These are phyloP conservation scores for Juglanconis oblonga DNA, from an alignment of 2,329 filamentous ascomycete genomes.

Conservation along the genomic window DNA sequence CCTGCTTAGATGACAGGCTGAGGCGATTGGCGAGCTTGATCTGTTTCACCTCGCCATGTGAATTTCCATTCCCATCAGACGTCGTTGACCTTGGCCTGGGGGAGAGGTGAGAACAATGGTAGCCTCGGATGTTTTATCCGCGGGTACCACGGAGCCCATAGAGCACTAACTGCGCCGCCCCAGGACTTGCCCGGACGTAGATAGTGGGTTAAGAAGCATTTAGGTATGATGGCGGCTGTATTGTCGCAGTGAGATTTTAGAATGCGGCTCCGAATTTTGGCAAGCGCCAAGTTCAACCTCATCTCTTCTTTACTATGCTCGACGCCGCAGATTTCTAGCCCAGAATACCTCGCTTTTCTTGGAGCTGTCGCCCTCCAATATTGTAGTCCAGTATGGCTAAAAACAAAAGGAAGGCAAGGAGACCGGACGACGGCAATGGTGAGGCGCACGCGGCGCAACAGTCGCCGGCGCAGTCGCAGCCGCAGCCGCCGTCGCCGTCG, in stretches of 20 bases:
- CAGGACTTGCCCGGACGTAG: too few relatives aligned
- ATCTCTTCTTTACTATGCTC: background rate
- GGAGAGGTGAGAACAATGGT: too few relatives aligned
- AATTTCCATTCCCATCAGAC: too few relatives aligned
- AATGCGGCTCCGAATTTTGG: slow-evolving; percentile 7
- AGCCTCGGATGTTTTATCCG: too few relatives aligned
- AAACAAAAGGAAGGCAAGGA: slow-evolving; percentile 42
- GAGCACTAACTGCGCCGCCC: too few relatives aligned
- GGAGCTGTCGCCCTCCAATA: background rate
- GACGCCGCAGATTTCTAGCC: background rate
- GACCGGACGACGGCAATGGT: slow-evolving; percentile 25
- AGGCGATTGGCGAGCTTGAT: too few relatives aligned
- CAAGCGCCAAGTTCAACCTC: background rate
- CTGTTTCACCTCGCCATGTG: too few relatives aligned
- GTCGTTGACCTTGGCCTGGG: too few relatives aligned
- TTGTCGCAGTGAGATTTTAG: background rate
- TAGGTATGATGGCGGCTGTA: background rate
- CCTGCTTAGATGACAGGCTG: too few relatives aligned
- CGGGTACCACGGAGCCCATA: too few relatives aligned
- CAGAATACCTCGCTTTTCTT: background rate
- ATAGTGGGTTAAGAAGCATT: too few relatives aligned
- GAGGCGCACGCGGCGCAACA: slow-evolving; percentile 15
- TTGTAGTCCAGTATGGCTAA: slow-evolving; percentile 37
- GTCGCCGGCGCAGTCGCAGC: background rate
- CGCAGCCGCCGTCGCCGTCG: background rate